Conservation (phyloP, 2,329 filamentous ascomycete species). For the Trichoderma simmonsii region DNA sequence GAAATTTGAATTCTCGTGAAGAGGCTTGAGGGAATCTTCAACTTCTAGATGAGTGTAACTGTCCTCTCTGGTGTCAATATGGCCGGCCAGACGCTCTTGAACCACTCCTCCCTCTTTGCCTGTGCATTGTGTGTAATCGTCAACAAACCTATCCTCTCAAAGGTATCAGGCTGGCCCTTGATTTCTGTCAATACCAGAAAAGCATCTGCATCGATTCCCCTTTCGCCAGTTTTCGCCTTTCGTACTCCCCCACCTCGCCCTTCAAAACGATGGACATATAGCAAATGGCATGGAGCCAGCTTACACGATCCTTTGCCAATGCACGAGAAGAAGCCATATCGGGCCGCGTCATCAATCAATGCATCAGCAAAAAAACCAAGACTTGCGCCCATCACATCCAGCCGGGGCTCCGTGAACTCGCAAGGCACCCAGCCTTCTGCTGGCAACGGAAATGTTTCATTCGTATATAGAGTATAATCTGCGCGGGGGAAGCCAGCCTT, state of each 20-base stretch:
- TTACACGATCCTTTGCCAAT: neutral
- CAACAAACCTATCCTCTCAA: neutral
- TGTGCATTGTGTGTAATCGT: neutral
- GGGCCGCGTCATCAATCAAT: neutral
- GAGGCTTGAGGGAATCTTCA: neutral
- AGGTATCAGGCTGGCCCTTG: neutral
- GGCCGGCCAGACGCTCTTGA: neutral
- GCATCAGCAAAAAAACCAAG: neutral
- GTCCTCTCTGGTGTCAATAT: neutral
- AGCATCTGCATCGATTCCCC: neutral
- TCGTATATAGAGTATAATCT: neutral
- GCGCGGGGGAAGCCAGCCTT: neutral
- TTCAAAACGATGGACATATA: neutral
- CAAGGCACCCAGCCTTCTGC: neutral
- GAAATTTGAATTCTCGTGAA: neutral
- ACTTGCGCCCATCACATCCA: neutral
- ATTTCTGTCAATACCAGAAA: neutral
- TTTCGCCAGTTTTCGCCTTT: neutral
- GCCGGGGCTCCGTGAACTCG: neutral
- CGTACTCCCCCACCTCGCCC: neutral
- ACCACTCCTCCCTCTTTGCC: neutral
- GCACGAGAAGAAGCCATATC: neutral
- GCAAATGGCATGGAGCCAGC: neutral
- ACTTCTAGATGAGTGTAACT: neutral
- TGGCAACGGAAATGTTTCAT: neutral